Evolutionary conservation across 2,329 filamentous ascomycete species (phyloP), one percentile per base, ranked within the genome.

Genomic region (Thelonectria rubi): DNA sequence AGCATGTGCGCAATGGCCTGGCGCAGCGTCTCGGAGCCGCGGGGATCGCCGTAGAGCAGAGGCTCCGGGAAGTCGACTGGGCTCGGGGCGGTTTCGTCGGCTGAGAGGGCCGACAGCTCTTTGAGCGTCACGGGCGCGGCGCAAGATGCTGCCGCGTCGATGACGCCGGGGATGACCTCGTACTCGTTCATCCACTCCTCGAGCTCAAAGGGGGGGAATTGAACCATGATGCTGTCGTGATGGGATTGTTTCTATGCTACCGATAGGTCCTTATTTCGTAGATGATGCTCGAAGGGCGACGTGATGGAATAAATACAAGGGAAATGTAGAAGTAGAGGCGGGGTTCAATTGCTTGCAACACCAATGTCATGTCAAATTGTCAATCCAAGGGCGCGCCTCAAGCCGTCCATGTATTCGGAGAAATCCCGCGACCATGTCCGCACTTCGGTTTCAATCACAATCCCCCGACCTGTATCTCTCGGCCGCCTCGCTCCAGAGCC

Each of bases 71-170:
- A 56, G 5, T 50, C 34, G 21, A 56, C 20, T 1, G 34, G 17
- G 11, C 32, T 39, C 2, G 8, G 12, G 3, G 30, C n/a, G 14
- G 3, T 15, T 1, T 17, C 2, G 7, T 12, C 12, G 15, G 30
- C 14, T 18, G 55, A 58, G 1, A 58, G 6, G 3, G 11, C 15
- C 2, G 20, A 20, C 1, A 58, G 26, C 18, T 58, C 40, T 2
- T 47, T 21, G 1, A 58, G 40, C 3, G 55, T 30, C 6, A 58
- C n/a, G 3, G 55, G 48, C 9, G 55, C 47, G 2, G 55, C 40
- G 18, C 55, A 58, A 26, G 55, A 52, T 8, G 48, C 45, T 9
- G 55, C 55, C n/a, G 52, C 12, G 14, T 58, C 48, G 24, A 58
- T 10, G 24, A 58, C n/a, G 5, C 30, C 40, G 1, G 55, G 55